phyloP scores from a whole-genome alignment of 768 basidiomycete species.

The Xerocomellus dryophilus region DNA sequence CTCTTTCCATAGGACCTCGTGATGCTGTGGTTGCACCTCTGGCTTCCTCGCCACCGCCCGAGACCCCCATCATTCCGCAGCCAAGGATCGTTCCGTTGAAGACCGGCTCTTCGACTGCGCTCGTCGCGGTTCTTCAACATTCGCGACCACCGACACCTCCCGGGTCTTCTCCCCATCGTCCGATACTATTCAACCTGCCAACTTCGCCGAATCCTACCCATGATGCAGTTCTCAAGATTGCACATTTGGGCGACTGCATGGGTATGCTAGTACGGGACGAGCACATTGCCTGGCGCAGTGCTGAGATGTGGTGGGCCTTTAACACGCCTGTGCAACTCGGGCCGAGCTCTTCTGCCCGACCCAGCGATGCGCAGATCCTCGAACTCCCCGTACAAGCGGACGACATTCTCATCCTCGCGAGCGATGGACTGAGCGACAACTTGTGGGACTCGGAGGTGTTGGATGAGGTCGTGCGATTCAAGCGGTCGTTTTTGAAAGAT shows the following conservation, averaged over 20 bases:
- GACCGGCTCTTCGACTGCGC: conserved; percentile 65
- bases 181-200: conserved; percentile 19
- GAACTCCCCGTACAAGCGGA: conserved; percentile 65
- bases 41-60: conserved; percentile 11
- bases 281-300: conserved; percentile 77
- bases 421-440: conserved; percentile 82
- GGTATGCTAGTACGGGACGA: conserved; percentile 80
- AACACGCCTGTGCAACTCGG: conserved; percentile 67
- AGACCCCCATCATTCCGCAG: conserved; percentile 14
- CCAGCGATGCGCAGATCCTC: conserved; percentile 65
- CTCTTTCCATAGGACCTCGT: background rate
- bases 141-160: conserved; percentile 18
- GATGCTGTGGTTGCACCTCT: background rate
- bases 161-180: conserved; percentile 13
- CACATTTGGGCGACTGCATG: conserved; percentile 86
- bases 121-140: conserved; percentile 62
- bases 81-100: conserved; percentile 41
- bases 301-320: conserved; percentile 92
- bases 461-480: conserved; percentile 71
- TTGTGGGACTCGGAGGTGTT: conserved; percentile 86
- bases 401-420: conserved; percentile 78
- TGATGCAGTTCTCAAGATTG: conserved; percentile 71
- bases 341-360: conserved; percentile 57
- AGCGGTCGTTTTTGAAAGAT: conserved; percentile 35
- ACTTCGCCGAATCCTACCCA: conserved; percentile 34